Percentiles rank a stretch among this genome's conserved stretches.
Evolutionary conservation across 352 stramenopile species (phyloP).

Genomic region (Phytophthora macrochlamydospora): DNA sequence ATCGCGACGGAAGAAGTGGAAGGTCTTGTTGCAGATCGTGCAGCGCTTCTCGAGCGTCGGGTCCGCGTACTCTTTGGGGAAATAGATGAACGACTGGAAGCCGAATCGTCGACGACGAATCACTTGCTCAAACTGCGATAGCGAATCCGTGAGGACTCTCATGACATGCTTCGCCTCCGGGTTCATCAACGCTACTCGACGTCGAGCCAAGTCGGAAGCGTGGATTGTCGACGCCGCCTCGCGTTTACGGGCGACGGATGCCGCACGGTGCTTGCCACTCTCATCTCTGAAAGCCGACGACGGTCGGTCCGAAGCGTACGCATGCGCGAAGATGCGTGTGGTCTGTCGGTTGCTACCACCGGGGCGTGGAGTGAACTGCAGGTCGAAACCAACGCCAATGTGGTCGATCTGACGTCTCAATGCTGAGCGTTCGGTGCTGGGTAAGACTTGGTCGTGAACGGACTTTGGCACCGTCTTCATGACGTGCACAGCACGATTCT

Average conservation of each 20-base stretch:
- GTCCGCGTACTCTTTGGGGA: conserved; percentile 43
- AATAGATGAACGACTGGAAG: conserved; percentile 74
- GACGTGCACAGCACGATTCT: conserved; percentile 55
- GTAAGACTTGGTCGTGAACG: conserved; percentile 60
- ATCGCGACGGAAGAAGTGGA: conserved; percentile 51
- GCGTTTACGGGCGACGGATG: conserved; percentile 19
- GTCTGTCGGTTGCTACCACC: conserved; percentile 40
- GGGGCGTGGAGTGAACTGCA: conserved; percentile 34
- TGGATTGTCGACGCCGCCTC: conserved; percentile 27
- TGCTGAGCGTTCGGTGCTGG: conserved; percentile 41
- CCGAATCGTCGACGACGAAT: conserved; percentile 68
- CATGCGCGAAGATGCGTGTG: conserved; percentile 51
- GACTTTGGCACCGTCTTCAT: conserved; percentile 65
- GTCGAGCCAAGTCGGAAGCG: conserved; percentile 32
- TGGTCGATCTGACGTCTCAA: conserved; percentile 54
- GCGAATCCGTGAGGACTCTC: conserved; percentile 49
- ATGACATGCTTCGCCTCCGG: conserved; percentile 50
- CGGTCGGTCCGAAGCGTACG: conserved; percentile 48
- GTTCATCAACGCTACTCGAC: conserved; percentile 51
- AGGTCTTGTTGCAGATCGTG: conserved; percentile 54
- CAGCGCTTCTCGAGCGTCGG: conserved; percentile 36
- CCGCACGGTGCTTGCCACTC: conserved; percentile 25
- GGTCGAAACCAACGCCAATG: conserved; percentile 57
- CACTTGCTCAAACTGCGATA: conserved; percentile 57
- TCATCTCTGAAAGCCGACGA: conserved; percentile 35